Base-by-base conservation (phyloP, 352 stramenopile genomes). In the Pseudoperonospora humuli region DNA sequence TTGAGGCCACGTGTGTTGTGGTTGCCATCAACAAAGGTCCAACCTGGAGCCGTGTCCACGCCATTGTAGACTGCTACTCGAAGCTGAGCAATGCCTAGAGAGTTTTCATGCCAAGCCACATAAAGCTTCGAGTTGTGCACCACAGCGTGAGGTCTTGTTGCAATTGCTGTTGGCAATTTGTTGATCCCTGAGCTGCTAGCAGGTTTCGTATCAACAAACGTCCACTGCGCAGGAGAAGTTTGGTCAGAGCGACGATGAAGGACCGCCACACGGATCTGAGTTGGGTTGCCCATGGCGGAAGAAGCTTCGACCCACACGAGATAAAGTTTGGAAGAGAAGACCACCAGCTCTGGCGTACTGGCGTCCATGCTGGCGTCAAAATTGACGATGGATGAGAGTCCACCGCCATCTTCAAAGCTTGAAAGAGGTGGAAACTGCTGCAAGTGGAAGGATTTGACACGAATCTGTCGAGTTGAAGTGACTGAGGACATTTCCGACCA, bases 1-100 rank as follows among this genome's bases (percentile, higher is more conserved):
- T 86, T 84, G 4, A 84, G 33, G 0, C 73, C 67, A 37, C 41
- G 48, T 0, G 46, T 21, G 1, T 46, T 62, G 5, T 40, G 36
- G 13, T 80, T 85, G 0, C 69, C 76, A 27, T 85, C 76, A 10
- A 81, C 55, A 58, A 84, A 86, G 0, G 38, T 39, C 76, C 76
- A 88, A 0, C 25, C 32, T 3, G 69, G 70, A 1, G 57, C n/a
- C 2, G 45, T 23, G 28, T 80, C 59, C 4, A 73, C 37, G 0
- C 67, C 50, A 41, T 76, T 82, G 26, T 61, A 89, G 13, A 85
- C 54, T 0, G 62, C 61, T 1, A 86, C 67, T 20, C 74, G 77
- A 25, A 84, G 68, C 23, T 85, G 70, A 5, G 61, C 13, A 0
- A 46, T 26, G 0, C 57, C 44, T 5, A 50, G 35, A 0, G 45